phyloP scores from a whole-genome alignment of 768 basidiomycete species.

The Punctularia strigosozonata region DNA sequence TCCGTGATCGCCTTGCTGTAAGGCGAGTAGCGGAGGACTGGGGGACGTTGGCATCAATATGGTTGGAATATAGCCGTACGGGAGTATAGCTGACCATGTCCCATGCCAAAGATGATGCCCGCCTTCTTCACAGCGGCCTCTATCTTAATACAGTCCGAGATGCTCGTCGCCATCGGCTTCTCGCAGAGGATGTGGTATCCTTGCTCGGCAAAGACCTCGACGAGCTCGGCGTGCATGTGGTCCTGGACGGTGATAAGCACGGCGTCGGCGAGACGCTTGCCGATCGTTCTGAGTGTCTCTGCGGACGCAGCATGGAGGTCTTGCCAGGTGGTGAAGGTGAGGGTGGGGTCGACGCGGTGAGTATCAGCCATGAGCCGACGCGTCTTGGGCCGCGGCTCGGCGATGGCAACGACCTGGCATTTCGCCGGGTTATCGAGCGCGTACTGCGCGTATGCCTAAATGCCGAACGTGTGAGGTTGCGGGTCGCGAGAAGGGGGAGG shows the following conservation, averaged over 20 bases:
- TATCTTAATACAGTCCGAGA: conserved; percentile 67
- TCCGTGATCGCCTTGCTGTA: conserved; percentile 63
- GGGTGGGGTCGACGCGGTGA: conserved; percentile 52
- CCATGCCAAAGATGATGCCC: conserved; percentile 72
- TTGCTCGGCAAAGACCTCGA: conserved; percentile 62
- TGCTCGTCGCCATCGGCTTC: conserved; percentile 80
- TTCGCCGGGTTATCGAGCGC: conserved; percentile 43
- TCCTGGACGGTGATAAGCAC: conserved; percentile 77
- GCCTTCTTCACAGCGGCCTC: conserved; percentile 58
- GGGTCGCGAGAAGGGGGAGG: no score
- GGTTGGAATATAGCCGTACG: neutral
- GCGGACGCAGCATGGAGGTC: conserved; percentile 59
- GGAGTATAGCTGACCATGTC: conserved; percentile 49
- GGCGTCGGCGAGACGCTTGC: conserved; percentile 70
- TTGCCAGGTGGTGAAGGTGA: conserved; percentile 62
- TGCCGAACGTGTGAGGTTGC: neutral
- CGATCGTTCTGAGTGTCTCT: conserved; percentile 49
- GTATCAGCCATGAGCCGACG: conserved; percentile 41
- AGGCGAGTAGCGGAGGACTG: conserved; percentile 82
- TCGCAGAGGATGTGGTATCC: conserved; percentile 88
- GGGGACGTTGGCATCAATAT: neutral
- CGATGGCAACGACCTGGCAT: conserved; percentile 76
- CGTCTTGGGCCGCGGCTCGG: conserved; percentile 68
- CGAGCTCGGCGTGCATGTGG: conserved; percentile 62
- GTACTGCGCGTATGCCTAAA: conserved; percentile 53